Percentiles rank a stretch among this genome's conserved stretches.
Evolutionary conservation across 1,284 basidiomycete species (phyloP).

Genomic region (Moniliophthora roreri): DNA sequence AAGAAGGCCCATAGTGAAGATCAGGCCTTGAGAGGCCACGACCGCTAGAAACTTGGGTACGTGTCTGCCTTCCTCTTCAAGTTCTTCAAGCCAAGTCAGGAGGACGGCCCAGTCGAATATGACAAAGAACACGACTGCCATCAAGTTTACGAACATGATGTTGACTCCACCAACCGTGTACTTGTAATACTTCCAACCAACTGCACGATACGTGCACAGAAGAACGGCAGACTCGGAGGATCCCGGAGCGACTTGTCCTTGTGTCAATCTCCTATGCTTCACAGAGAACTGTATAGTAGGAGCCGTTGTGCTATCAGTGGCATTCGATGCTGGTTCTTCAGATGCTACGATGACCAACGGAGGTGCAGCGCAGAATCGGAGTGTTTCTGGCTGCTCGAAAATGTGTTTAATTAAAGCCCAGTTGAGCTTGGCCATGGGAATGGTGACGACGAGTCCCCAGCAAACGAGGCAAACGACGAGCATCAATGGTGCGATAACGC

Average conservation of each 20-base stretch:
- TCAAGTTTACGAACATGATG: constrained; percentile 96
- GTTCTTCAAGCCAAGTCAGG: constrained; percentile 65
- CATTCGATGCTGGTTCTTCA: constrained; percentile 21
- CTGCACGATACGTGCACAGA: constrained; percentile 92
- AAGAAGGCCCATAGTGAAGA: constrained; percentile 86
- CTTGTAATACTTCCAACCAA: constrained; percentile 96
- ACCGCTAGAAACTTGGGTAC: constrained; percentile 68
- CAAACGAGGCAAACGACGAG: constrained; percentile 84
- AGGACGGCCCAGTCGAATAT: constrained; percentile 93
- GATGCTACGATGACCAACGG: constrained; percentile 49
- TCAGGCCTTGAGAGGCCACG: constrained; percentile 74
- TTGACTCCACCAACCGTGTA: constrained; percentile 99
- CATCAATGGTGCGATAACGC: constrained; percentile 88
- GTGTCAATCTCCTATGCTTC: constrained; percentile 52
- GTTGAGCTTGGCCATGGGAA: constrained; percentile 97
- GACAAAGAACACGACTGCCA: constrained; percentile 93
- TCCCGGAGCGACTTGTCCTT: constrained; percentile 77
- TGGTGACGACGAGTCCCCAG: constrained; percentile 92
- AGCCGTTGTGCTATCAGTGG: constrained; percentile 20
- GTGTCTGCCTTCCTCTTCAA: constrained; percentile 49
- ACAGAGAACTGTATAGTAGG: constrained; percentile 43
- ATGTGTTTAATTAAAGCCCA: constrained; percentile 92
- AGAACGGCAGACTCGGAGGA: constrained; percentile 81
- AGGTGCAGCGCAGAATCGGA: constrained; percentile 90
- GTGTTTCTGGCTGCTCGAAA: constrained; percentile 76